phyloP scores from a whole-genome alignment of 495 filamentous ascomycete genomes.

The Penicillium flavigenum region DNA sequence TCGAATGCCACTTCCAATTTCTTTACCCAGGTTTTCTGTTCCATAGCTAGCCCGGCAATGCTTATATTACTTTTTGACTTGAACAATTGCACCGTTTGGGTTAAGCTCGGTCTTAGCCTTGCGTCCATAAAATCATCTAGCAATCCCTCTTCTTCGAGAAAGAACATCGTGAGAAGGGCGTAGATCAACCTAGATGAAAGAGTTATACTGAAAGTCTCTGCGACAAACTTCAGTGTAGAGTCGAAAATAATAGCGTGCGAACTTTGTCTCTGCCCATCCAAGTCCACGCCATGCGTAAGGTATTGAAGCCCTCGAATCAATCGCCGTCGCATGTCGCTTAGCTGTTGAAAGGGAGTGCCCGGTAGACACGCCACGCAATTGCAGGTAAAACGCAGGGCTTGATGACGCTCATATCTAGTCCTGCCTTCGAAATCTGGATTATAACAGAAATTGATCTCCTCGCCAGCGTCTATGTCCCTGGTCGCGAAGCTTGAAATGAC shows the following conservation, averaged over 20 bases:
- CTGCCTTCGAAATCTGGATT: neutral
- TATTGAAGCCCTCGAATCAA: constrained; percentile 2
- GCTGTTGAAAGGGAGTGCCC: neutral
- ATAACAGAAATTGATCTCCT: constrained; percentile 1
- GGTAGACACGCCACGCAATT: neutral
- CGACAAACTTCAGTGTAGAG: neutral
- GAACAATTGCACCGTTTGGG: neutral
- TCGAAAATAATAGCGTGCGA: neutral
- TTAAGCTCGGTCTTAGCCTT: neutral
- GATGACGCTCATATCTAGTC: constrained; percentile 1
- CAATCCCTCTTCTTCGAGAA: neutral
- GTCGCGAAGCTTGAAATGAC: neutral
- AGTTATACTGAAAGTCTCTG: neutral
- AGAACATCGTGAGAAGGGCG: neutral
- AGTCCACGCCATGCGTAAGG: neutral
- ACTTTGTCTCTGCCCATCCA: neutral
- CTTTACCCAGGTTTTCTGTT: neutral
- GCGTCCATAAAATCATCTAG: neutral
- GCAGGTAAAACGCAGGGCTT: neutral
- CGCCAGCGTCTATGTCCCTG: neutral
- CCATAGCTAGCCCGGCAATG: neutral
- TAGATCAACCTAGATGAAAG: neutral
- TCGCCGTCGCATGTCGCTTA: neutral
- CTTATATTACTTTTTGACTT: neutral
- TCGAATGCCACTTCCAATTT: neutral